Evolutionary conservation across 2,329 filamentous ascomycete genomes (phyloP), one percentile per base, ranked within the genome.

Genomic region (Phialocephala subalpina): DNA sequence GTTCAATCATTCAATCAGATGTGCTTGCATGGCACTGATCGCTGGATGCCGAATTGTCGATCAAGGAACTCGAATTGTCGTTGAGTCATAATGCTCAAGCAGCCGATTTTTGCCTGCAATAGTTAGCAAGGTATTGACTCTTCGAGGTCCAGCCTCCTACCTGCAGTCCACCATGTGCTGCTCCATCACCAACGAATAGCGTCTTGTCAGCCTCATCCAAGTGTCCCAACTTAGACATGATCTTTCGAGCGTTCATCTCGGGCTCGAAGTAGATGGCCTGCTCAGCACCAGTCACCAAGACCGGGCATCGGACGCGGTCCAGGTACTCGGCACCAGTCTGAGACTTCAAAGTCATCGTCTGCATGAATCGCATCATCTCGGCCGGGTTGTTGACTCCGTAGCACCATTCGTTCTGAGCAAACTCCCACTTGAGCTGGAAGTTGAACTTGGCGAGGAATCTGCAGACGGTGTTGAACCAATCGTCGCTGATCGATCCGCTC

Each of bases 401-500:
- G 18, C 58, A 64, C 63, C 63, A 66, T 60, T 47, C 60, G 27
- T 56, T 62, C 55, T 69, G 70, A 11, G 65, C 66, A 40, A 76
- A 69, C 62, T 76, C 75, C 75, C 75, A 77, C 38, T 64, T 56
- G 8, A 66, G 49, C 60, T 73, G 70, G 56, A 75, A 75, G 60
- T 68, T 67, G 20, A 70, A 59, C 38, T 58, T 62, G 40, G 53
- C 57, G 25, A 71, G 58, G 12, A 69, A 56, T 20, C 65, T 42
- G 20, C 74, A 33, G 18, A 71, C 66, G 27, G 59, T 63, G 67
- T 78, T 73, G 68, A 77, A 71, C 20, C 75, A 33, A 22, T 67
- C 61, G 65, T 77, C 74, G 27, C 63, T 65, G 27, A 78, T 63
- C 69, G 73, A 77, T 47, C 76, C 76, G 38, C 61, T 70, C 27